Percentiles rank a stretch among this genome's conserved stretches.
Evolutionary conservation across 257 asterid genomes (phyloP).

Genomic region (Anisodus tanguticus): DNA sequence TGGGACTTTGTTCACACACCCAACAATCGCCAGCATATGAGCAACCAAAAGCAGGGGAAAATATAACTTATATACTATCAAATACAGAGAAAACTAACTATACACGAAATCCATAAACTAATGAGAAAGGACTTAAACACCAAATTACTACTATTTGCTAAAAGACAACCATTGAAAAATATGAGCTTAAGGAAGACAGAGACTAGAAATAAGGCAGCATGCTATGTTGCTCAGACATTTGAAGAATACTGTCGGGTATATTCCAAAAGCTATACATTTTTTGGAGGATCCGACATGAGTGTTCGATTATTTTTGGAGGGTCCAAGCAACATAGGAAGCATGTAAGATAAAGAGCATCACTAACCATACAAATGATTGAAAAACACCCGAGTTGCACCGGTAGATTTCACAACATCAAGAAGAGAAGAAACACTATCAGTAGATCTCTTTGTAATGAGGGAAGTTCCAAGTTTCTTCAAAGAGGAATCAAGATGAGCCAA

Average conservation of each 20-base stretch:
- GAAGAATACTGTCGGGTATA: too few relatives aligned
- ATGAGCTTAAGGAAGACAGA: neutral
- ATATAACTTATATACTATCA: neutral
- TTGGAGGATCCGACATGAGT: too few relatives aligned
- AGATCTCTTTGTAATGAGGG: slow-evolving; percentile 83
- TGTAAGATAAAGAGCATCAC: slow-evolving; percentile 6
- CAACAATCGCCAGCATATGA: neutral
- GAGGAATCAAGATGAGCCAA: slow-evolving; percentile 78
- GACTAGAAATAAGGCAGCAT: neutral
- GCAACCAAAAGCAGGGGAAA: neutral
- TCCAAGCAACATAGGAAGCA: neutral
- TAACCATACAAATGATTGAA: slow-evolving; percentile 92
- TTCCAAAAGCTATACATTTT: too few relatives aligned
- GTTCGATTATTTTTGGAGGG: too few relatives aligned
- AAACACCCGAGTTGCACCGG: slow-evolving; percentile 84
- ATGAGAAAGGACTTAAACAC: neutral
- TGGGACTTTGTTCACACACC: neutral
- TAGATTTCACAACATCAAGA: slow-evolving; percentile 64
- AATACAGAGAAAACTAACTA: neutral
- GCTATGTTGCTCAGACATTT: too few relatives aligned
- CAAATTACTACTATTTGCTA: neutral
- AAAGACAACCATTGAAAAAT: neutral
- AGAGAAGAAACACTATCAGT: slow-evolving; percentile 79
- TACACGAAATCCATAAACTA: neutral
- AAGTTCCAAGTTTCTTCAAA: slow-evolving; percentile 80